A percentile compares a stretch with the other conserved stretches of the same genome.
Evolutionary conservation across 2,329 filamentous ascomycete species (phyloP).

Genomic region (Zopfia rhizophila): DNA sequence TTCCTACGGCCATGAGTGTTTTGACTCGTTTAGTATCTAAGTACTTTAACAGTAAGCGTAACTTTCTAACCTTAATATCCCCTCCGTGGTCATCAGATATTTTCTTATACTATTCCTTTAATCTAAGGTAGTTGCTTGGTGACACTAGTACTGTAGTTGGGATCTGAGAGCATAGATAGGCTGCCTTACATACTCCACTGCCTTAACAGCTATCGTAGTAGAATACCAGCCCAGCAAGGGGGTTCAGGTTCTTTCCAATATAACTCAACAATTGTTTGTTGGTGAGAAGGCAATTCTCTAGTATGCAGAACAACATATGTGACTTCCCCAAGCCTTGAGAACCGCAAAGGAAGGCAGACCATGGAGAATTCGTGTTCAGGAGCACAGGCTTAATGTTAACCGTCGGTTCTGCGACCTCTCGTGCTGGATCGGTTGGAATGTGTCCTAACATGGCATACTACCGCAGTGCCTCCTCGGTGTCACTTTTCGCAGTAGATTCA

Average conservation of each 20-base stretch:
- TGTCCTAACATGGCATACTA: too few relatives aligned
- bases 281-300: conserved; percentile 62
- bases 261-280: conserved; percentile 20
- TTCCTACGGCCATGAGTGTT: conserved; percentile 4
- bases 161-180: background rate
- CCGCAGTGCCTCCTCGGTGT: too few relatives aligned
- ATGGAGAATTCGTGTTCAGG: conserved; percentile 63
- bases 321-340: conserved; percentile 69
- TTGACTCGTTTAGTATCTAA: conserved; percentile 2
- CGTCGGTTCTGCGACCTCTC: too few relatives aligned
- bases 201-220: conserved; percentile 54
- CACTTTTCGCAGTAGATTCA: too few relatives aligned
- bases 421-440: too few relatives aligned
- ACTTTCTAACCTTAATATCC: background rate
- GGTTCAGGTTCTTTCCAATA: conserved; percentile 56
- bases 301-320: conserved; percentile 65
- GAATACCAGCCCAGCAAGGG: conserved; percentile 66
- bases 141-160: conserved; percentile 2
- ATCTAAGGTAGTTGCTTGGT: background rate
- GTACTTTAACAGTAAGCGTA: background rate
- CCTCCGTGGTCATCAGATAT: background rate
- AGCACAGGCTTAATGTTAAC: conserved; percentile 51
- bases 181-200: background rate
- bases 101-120: background rate
- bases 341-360: conserved; percentile 68